Evolutionary conservation across 2,329 filamentous ascomycete genomes (phyloP), one percentile per base, ranked within the genome.

Genomic region (Colletotrichum scovillei): DNA sequence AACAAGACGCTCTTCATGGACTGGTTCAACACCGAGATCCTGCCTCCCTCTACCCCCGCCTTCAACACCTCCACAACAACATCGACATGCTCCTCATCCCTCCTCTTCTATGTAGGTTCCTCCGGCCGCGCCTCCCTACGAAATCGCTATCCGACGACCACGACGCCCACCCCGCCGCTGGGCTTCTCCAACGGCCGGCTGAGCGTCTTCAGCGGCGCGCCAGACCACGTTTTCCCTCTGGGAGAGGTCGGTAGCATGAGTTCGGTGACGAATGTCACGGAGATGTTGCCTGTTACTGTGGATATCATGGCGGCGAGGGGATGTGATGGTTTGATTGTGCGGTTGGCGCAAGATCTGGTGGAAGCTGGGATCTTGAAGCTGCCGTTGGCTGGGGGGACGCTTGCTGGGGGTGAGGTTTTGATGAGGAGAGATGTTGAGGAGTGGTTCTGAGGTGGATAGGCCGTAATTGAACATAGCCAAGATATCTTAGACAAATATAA

Each of bases 291-390:
- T 0, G 90, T 92, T 0, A 86, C 88, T 0, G 85, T 91, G 0
- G 84, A 90, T 73, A 81, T 92, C 24, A 81, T 92, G 80, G 90
- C 85, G 0, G 87, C 89, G 0, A 88, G 86, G 75, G 90, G 90
- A 0, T 92, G 91, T 74, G 91, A 92, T 79, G 88, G 88, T 0
- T 84, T 92, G 82, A 76, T 92, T 30, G 88, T 88, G 55, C 85
- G 84, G 56, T 78, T 92, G 63, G 87, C 89, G 2, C 81, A 85
- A 63, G 87, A 89, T 55, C 73, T 92, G 69, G 83, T 87, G 1
- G 80, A 80, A 30, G 85, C 82, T 19, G 89, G 88, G 0, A 82
- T 90, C 3, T 24, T 91, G 55, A 82, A 81, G 59, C 76, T 83
- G 3, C 87, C 85, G 3, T 78, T 82, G 77, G 79, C 84, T 2